Percentiles rank a stretch among this genome's conserved stretches.
These are phyloP conservation scores for Ustilago sp. DNA, from an alignment of 1,284 basidiomycete species.

Conservation along the genomic window DNA sequence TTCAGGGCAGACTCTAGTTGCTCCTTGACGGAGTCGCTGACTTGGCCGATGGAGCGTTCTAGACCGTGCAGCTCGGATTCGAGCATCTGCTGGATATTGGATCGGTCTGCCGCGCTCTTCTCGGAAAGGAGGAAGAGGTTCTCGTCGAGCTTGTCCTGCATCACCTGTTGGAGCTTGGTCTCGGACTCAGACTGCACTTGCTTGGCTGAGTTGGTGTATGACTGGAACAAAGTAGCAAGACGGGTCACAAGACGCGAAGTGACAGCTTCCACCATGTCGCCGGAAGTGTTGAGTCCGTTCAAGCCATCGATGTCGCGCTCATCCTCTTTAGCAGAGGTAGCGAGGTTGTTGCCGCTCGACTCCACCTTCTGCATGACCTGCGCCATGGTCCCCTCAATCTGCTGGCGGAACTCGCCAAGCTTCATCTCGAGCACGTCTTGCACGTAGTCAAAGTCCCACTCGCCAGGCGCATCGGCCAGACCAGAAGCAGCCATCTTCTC, in stretches of 20 bases:
- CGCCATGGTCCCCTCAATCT: conserved; percentile 45
- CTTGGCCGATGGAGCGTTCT: conserved; percentile 29
- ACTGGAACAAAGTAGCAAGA: conserved; percentile 18
- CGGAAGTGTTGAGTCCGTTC: background rate
- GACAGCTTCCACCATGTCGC: conserved; percentile 21
- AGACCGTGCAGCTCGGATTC: conserved; percentile 21
- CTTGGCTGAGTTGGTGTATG: conserved; percentile 10
- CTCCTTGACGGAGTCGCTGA: conserved; percentile 12
- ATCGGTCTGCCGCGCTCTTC: conserved; percentile 40
- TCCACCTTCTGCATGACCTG: conserved; percentile 34
- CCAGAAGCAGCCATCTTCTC: conserved; percentile 24
- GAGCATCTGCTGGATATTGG: conserved; percentile 41
- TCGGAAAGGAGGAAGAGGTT: conserved; percentile 37
- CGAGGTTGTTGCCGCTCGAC: background rate
- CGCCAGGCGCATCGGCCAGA: conserved; percentile 45
- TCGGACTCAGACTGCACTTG: conserved; percentile 8
- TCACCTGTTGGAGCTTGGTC: conserved; percentile 15
- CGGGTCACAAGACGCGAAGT: conserved; percentile 13
- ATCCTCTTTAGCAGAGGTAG: background rate
- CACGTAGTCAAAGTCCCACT: conserved; percentile 63
- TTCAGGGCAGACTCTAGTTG: conserved; percentile 43
- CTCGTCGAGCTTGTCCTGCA: conserved; percentile 49
- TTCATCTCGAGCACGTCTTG: conserved; percentile 54
- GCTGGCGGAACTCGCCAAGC: conserved; percentile 41
- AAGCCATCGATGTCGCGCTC: background rate